Percentiles rank a stretch among this genome's conserved stretches.
Conservation (phyloP, 1,139 yeast species). For the Pneumocystis canis region DNA sequence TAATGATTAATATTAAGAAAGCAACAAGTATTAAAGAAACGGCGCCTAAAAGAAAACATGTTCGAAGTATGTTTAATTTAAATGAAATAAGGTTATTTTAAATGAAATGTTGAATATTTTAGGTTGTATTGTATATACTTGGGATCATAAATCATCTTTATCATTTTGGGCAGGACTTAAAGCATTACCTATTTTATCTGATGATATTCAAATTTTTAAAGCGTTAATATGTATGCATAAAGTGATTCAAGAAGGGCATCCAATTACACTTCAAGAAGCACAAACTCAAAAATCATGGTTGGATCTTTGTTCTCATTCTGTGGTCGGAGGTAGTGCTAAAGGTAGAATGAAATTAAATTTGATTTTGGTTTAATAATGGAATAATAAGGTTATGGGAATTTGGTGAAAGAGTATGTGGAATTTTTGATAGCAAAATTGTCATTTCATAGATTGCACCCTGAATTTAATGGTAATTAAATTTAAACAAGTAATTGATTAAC, state of each 20-base stretch:
- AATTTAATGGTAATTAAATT: slow-evolving; percentile 56
- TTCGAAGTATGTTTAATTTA: slow-evolving; percentile 24
- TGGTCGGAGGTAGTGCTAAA: slow-evolving; percentile 19
- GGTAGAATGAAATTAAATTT: slow-evolving; percentile 9
- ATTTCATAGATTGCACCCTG: slow-evolving; percentile 74
- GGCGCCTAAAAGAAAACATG: slow-evolving; percentile 93
- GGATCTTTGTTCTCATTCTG: slow-evolving; percentile 33
- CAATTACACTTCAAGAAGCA: slow-evolving; percentile 68
- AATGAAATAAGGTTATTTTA: too few species aligned
- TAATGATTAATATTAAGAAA: slow-evolving; percentile 55
- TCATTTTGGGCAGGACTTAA: slow-evolving; percentile 81
- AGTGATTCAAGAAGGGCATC: slow-evolving; percentile 94
- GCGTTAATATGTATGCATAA: slow-evolving; percentile 80
- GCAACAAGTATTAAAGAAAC: slow-evolving; percentile 78
- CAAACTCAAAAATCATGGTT: slow-evolving; percentile 57
- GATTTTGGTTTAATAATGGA: neutral
- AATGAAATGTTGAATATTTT: too few species aligned
- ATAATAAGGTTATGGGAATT: slow-evolving; percentile 43
- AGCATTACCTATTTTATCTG: slow-evolving; percentile 63
- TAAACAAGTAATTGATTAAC: neutral
- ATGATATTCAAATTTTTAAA: slow-evolving; percentile 74
- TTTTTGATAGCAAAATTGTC: slow-evolving; percentile 58
- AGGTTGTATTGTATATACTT: slow-evolving; percentile 84
- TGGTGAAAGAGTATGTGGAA: slow-evolving; percentile 63
- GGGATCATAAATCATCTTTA: slow-evolving; percentile 83